A percentile compares a stretch with the other conserved stretches of the same genome.
These are phyloP conservation scores for Clathrus columnatus DNA, from an alignment of 768 basidiomycete species.

Conservation along the genomic window DNA sequence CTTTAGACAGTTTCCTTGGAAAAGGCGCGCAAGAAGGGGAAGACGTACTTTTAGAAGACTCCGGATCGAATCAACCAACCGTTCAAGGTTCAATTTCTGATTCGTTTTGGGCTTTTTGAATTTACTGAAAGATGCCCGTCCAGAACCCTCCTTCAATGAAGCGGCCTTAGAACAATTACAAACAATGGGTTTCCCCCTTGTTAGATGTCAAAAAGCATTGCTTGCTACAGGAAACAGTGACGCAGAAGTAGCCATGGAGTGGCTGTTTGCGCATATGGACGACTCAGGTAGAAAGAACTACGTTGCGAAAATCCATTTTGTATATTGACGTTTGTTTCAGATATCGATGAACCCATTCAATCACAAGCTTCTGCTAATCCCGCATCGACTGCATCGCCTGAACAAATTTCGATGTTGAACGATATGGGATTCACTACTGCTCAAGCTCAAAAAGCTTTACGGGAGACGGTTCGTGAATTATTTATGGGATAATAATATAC, in stretches of 20 bases:
- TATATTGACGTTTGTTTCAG: no score
- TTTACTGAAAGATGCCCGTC: conserved; percentile 20
- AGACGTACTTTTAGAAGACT: conserved; percentile 53
- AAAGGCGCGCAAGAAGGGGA: conserved; percentile 64
- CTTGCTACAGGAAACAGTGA: conserved; percentile 76
- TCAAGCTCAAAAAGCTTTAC: conserved; percentile 81
- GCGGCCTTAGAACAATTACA: conserved; percentile 69
- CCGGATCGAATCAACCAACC: conserved; percentile 5
- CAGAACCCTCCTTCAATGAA: conserved; percentile 61
- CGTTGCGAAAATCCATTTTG: not conserved
- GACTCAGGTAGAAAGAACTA: conserved; percentile 58
- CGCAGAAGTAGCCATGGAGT: conserved; percentile 84
- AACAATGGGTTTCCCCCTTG: conserved; percentile 82
- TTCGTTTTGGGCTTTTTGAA: not conserved
- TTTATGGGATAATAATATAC: no score
- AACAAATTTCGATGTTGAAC: conserved; percentile 61
- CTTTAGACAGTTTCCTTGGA: conserved; percentile 59
- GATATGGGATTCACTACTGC: conserved; percentile 90
- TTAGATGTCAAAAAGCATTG: conserved; percentile 85
- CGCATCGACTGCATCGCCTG: conserved; percentile 50
- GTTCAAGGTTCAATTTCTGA: not conserved
- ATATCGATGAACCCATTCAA: conserved; percentile 77
- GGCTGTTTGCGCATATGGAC: conserved; percentile 93
- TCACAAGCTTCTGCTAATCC: conserved; percentile 19
- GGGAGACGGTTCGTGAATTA: conserved; percentile 71